Evolutionary conservation across 2,329 filamentous ascomycete species (phyloP), one percentile per base, ranked within the genome.

Genomic region (Colletotrichum truncatum): DNA sequence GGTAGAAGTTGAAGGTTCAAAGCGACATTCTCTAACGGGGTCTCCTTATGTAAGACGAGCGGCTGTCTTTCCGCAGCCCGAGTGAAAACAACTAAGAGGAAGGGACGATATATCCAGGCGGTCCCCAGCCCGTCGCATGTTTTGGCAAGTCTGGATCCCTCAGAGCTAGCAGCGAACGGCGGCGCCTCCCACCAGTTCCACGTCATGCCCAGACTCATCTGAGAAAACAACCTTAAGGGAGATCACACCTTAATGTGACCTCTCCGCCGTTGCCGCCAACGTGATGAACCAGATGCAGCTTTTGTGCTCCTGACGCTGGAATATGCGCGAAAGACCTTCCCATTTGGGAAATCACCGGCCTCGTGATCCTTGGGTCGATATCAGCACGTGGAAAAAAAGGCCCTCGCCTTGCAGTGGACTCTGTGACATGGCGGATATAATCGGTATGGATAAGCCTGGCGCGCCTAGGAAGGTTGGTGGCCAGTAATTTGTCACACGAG

Each of bases 401-500:
- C 45, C 26, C 28, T 12, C 26, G 28, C 45, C 45, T 25, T 49
- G 14, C 38, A 43, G 23, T 48, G 23, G 38, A 45, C 46, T 18
- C 30, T 18, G 32, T n/a, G 38, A 39, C 61, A 34, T 32, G 32
- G 12, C 30, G 43, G n/a, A 39, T 49, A 38, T 48, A 26, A 49
- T n/a, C n/a, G 49, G 62, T 18, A 25, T 49, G 56, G 57, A 26
- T 62, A 65, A 62, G 49, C 41, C 55, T 51, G 32, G 45, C n/a
- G n/a, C n/a, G n/a, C n/a, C n/a, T 30, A 18, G 8, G 10, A 2
- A n/a, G 14, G 25, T 26, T 49, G 26, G 45, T 18, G 23, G 9
- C n/a, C 25, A 25, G 21, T 25, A 26, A n/a, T 39, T 34, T 60
- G 55, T 54, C 55, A 60, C 18, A 28, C 21, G 34, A 26, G 18